Evolutionary conservation across 2,329 filamentous ascomycete genomes (phyloP).

Genomic region (Epichloe gansuensis): DNA sequence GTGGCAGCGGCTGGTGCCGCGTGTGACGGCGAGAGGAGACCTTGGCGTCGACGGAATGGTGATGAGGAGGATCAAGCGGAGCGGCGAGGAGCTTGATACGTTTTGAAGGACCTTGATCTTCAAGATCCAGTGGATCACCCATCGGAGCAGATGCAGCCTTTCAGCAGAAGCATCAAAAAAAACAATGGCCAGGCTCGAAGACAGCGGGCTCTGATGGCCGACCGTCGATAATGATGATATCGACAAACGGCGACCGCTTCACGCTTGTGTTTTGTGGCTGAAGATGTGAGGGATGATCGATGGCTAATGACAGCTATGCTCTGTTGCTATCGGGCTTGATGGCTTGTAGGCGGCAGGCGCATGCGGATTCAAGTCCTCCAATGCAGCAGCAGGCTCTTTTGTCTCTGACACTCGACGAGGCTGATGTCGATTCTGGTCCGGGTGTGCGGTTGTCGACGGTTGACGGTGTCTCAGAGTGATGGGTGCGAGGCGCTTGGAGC

Average conservation of each 20-base stretch:
- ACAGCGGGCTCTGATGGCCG: background rate
- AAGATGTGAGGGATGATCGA: background rate
- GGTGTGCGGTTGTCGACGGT: too few species aligned
- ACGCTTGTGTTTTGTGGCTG: background rate
- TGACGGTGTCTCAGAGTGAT: too few species aligned
- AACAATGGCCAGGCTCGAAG: background rate
- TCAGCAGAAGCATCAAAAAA: background rate
- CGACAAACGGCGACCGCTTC: background rate
- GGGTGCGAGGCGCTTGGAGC: too few species aligned
- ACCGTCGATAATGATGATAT: background rate
- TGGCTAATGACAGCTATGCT: background rate
- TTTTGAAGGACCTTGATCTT: constrained; percentile 11
- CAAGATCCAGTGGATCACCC: constrained; percentile 6
- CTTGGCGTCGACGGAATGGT: background rate
- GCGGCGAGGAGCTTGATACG: constrained; percentile 11
- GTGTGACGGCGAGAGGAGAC: background rate
- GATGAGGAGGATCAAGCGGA: background rate
- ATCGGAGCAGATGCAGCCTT: constrained; percentile 5
- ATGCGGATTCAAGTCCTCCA: too few species aligned
- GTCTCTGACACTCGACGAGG: too few species aligned
- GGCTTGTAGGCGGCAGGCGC: too few species aligned
- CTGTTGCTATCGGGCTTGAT: background rate
- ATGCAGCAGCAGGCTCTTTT: background rate
- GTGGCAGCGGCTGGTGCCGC: background rate
- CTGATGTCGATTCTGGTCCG: too few species aligned